phyloP scores from a whole-genome alignment of 139 green algal genomes.

The Choricystis sp. region DNA sequence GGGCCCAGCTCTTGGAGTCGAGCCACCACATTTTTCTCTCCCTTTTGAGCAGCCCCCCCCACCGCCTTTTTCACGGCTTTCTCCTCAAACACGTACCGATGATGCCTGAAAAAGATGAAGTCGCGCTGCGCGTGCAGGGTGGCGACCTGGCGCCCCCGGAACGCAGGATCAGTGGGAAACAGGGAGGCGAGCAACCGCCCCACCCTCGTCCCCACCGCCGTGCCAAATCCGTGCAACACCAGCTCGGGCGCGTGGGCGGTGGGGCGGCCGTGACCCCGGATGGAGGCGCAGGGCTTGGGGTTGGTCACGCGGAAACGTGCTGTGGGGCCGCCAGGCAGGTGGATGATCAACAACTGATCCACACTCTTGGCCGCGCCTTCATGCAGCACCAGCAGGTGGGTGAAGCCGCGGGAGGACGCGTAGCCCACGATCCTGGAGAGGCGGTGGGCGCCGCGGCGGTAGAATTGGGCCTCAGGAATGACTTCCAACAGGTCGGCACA shows the following conservation, averaged over 20 bases:
- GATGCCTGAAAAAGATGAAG: constrained; percentile 96
- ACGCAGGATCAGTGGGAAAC: constrained; percentile 83
- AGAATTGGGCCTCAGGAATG: constrained; percentile 64
- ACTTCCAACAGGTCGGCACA: constrained; percentile 64
- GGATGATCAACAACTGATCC: constrained; percentile 70
- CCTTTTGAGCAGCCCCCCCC: constrained; percentile 12
- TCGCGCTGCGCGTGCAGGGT: constrained; percentile 99
- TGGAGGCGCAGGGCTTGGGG: not conserved
- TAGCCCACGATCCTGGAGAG: constrained; percentile 84
- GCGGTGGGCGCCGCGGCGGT: constrained; percentile 64
- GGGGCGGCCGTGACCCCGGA: constrained; percentile 52
- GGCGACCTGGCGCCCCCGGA: constrained; percentile 65
- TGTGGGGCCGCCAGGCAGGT: constrained; percentile 81
- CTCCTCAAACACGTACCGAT: constrained; percentile 86
- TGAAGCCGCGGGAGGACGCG: constrained; percentile 54
- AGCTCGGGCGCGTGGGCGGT: constrained; percentile 74
- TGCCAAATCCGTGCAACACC: constrained; percentile 90
- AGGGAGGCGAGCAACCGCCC: constrained; percentile 79
- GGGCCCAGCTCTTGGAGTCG: constrained; percentile 89
- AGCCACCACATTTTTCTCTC: constrained; percentile 33
- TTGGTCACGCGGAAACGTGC: constrained; percentile 53
- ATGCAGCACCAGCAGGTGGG: constrained; percentile 78
- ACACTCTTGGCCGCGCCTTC: constrained; percentile 73
- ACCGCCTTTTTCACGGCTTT: constrained; percentile 22
- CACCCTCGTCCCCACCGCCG: constrained; percentile 64